Percentiles rank a stretch among this genome's conserved stretches.
Conservation (phyloP, 148 eudicot genomes). For the Silene uniflora region DNA sequence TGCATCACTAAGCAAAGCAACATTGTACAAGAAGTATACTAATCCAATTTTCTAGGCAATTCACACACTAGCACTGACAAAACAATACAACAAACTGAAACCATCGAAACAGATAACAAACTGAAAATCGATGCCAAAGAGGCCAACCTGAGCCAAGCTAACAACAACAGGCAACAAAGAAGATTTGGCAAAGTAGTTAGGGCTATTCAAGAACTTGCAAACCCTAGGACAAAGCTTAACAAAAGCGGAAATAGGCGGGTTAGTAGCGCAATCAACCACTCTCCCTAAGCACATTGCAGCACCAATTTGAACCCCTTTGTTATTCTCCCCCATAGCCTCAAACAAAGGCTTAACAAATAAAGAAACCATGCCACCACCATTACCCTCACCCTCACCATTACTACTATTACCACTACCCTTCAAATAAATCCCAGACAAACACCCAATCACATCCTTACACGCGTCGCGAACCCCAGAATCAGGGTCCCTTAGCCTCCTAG, state of each 20-base stretch:
- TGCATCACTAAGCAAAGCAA: not conserved
- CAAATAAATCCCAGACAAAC: slow-evolving; percentile 51
- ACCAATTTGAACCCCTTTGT: slow-evolving; percentile 74
- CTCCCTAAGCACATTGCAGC: slow-evolving; percentile 83
- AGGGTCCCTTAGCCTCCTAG: slow-evolving; percentile 61
- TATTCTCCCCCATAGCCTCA: slow-evolving; percentile 87
- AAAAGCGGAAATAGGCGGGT: slow-evolving; percentile 54
- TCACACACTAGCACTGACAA: not conserved
- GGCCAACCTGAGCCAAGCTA: slow-evolving; percentile 73
- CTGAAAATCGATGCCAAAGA: not conserved
- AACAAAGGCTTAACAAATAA: slow-evolving; percentile 86
- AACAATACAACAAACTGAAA: not conserved
- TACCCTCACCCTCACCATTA: slow-evolving; percentile 32
- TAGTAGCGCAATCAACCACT: slow-evolving; percentile 65
- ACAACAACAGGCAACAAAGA: slow-evolving; percentile 75
- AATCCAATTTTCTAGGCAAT: not conserved
- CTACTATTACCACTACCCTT: slow-evolving; percentile 43
- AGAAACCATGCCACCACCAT: slow-evolving; percentile 50
- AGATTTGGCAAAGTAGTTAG: slow-evolving; percentile 82
- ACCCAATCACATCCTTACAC: slow-evolving; percentile 74
- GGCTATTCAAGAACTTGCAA: slow-evolving; percentile 79
- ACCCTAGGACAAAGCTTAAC: slow-evolving; percentile 83
- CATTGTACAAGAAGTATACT: not conserved
- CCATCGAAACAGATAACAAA: not conserved
- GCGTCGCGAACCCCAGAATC: slow-evolving; percentile 79